phyloP scores from a whole-genome alignment of 257 asterid species.

The Forsythia suspensa region DNA sequence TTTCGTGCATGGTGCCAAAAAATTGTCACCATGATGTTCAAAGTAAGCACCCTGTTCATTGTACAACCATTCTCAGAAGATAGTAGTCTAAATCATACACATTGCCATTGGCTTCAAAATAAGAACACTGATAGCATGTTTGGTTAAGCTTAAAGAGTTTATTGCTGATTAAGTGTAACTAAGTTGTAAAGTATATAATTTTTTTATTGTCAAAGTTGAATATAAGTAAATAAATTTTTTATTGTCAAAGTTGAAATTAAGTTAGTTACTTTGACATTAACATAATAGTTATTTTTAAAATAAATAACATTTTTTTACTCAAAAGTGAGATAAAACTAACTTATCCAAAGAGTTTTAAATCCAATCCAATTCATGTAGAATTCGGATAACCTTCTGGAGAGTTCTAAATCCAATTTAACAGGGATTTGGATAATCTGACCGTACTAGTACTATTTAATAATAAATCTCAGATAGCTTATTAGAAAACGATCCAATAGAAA shows the following conservation, averaged over 20 bases:
- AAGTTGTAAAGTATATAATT: not conserved
- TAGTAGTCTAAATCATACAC: not conserved
- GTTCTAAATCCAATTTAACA: not conserved
- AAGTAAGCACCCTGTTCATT: too few relatives aligned
- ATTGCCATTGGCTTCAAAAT: not conserved
- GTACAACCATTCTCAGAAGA: not conserved
- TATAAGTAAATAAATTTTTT: too few relatives aligned
- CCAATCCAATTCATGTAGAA: not conserved
- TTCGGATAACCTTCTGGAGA: not conserved
- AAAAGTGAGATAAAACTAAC: not conserved
- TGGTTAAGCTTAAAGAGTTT: not conserved
- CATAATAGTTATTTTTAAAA: not conserved
- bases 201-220: not conserved
- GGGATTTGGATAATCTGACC: not conserved
- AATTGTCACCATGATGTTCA: not conserved
- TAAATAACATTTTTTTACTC: not conserved
- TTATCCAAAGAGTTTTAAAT: not conserved
- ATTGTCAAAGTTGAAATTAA: not conserved
- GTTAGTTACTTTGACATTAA: not conserved
- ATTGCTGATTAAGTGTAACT: not conserved
- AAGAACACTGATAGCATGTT: not conserved
- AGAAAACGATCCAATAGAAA: not conserved
- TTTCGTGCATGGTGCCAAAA: not conserved
- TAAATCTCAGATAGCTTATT: not conserved
- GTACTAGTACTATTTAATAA: too few relatives aligned